Base-by-base conservation (phyloP, 2,329 filamentous ascomycete genomes). In the Arthrobotrys megalospora region DNA sequence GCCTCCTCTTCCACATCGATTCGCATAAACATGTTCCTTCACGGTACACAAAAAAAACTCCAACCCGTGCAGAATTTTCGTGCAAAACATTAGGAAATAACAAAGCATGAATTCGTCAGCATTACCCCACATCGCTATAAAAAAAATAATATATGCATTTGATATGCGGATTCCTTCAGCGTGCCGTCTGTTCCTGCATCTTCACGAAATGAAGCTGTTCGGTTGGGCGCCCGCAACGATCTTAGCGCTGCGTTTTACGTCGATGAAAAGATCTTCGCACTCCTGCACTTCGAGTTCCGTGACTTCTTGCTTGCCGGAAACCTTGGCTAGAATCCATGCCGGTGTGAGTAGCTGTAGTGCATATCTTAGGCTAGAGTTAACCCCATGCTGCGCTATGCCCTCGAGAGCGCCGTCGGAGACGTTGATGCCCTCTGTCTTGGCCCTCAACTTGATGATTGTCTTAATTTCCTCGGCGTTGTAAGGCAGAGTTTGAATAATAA, bases 401-500 rank as follows among this genome's bases (percentile, higher is more conserved):
- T 96, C 92, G 76, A 98, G 88, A 28, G 96, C 96, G 19, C 90
- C 89, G 62, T 96, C 93, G 47, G 90, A 91, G 80, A 98, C 90
- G 80, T 89, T 88, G 52, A 97, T 90, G 60, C 90, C 90, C 86
- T 97, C 94, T 7, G 92, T 95, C 80, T 91, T 90, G 45, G 93
- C 90, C 62, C 96, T 91, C 82, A 96, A 91, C 81, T 91, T 89
- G 82, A 98, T 91, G 85, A 99, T 99, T 79, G 91, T 90, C 86
- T 94, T 94, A 84, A 99, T 97, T 86, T 99, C 96, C 14, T 93
- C 90, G 48, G 91, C 89, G 79, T 91, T 89, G 86, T 98, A 99
- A 10, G 94, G 91, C 81, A 94, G 92, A 16, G 96, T 99, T 52
- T 96, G 96, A 83, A 99, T 91, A 86, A 99, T 98, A 83, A 99